Evolutionary conservation across 1,139 yeast genomes (phyloP).

Genomic region (Saccharomycopsis hybrid): DNA sequence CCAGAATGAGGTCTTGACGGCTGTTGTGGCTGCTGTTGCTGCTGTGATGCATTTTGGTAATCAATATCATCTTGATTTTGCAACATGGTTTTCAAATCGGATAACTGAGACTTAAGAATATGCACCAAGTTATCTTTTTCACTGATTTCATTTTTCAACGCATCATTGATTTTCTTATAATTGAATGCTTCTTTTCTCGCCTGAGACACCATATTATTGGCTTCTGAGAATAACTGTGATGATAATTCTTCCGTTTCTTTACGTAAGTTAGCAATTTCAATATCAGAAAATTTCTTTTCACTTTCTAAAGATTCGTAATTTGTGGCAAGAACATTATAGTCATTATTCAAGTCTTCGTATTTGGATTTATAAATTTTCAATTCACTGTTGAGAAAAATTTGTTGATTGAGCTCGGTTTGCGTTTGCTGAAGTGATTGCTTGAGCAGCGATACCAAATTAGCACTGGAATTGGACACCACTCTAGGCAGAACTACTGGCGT

Average conservation of each 20-base stretch:
- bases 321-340: conserved; percentile 11
- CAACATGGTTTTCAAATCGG: conserved; percentile 57
- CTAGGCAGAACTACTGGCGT: neutral
- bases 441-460: conserved; percentile 13
- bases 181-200: conserved; percentile 58
- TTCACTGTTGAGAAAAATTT: conserved; percentile 18
- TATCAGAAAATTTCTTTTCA: conserved; percentile 37
- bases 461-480: neutral
- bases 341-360: conserved; percentile 16
- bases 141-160: conserved; percentile 55
- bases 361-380: conserved; percentile 18
- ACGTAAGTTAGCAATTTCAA: conserved; percentile 51
- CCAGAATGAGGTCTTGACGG: neutral
- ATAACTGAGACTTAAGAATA: conserved; percentile 61
- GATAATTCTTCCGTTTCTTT: conserved; percentile 74
- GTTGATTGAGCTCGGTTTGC: conserved; percentile 19
- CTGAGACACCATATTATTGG: conserved; percentile 70
- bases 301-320: conserved; percentile 15
- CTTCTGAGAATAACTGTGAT: conserved; percentile 70
- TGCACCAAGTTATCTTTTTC: conserved; percentile 70
- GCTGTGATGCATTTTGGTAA: too few relatives aligned
- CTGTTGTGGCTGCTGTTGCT: too few relatives aligned
- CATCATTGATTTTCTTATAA: conserved; percentile 41
- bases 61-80: conserved; percentile 27
- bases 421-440: conserved; percentile 15